phyloP scores from a whole-genome alignment of 2,329 filamentous ascomycete species.

The Acrocalymma vagum region DNA sequence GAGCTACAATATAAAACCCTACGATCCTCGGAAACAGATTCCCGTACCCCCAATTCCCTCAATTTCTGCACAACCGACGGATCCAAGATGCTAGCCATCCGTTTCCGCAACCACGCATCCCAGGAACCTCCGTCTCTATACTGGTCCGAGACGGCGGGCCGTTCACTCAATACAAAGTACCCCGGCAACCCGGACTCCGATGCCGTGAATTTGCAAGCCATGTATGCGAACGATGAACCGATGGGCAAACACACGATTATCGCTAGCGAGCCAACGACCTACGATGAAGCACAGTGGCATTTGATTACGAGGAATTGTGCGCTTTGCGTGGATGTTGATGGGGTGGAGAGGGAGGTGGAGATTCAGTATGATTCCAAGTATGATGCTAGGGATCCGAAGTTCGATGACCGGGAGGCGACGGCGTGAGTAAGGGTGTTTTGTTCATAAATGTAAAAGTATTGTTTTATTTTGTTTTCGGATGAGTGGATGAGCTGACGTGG shows the following conservation, averaged over 20 bases:
- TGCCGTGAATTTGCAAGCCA: conserved; percentile 41
- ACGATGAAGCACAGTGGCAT: conserved; percentile 60
- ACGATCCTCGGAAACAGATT: conserved; percentile 44
- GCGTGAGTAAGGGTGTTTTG: too few species aligned
- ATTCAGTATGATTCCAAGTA: conserved; percentile 49
- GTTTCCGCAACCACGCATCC: conserved; percentile 61
- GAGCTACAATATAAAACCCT: conserved; percentile 54
- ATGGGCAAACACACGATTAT: conserved; percentile 63
- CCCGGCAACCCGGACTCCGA: conserved; percentile 57
- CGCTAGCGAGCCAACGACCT: conserved; percentile 64
- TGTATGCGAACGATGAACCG: conserved; percentile 48
- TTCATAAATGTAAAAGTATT: too few species aligned
- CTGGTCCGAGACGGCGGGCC: conserved; percentile 59
- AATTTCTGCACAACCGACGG: conserved; percentile 64
- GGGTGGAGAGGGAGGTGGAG: conserved; percentile 46
- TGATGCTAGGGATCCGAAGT: conserved; percentile 51
- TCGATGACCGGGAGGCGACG: too few species aligned
- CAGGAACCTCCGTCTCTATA: conserved; percentile 63
- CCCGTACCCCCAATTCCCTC: conserved; percentile 61
- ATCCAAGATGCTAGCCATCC: conserved; percentile 57
- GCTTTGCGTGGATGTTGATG: conserved; percentile 52
- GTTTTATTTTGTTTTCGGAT: too few species aligned
- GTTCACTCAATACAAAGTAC: conserved; percentile 62
- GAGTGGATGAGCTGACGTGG: too few species aligned
- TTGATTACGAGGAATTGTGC: conserved; percentile 59